Base-by-base conservation (phyloP, 139 green algal species). In the Chloropicon primus region DNA sequence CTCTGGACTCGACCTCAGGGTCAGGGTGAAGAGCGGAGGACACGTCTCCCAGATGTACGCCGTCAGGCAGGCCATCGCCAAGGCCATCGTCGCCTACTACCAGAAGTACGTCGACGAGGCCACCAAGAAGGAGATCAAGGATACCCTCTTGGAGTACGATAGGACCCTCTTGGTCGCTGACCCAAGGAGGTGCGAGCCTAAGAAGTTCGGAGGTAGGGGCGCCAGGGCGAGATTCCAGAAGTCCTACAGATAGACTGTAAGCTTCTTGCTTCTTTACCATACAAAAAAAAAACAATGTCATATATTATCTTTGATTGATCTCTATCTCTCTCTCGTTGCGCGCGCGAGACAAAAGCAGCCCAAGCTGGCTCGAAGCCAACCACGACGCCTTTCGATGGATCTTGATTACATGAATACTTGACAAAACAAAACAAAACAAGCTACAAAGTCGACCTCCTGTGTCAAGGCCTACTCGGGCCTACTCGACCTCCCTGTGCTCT, bases 101-200 rank as follows among this genome's bases (percentile, higher is more conserved):
- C 94, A 98, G 89, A 99, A 99, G 88, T 98, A 76, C 79, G 93
- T 99, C 27, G 95, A 99, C 77, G 95, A 99, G 92, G 87, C 94
- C 87, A 91, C 88, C 85, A 98, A 98, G 90, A 90, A 92, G 82
- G 88, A 97, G 84, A 94, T 99, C 87, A 99, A 99, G 91, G 92
- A 97, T 54, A 85, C 91, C 2, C 89, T 99, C 80, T 79, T 98
- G 80, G 78, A 85, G 71, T 98, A 97, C 82, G 96, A 99, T 91
- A 85, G 96, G 54, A 98, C 94, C 3, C 88, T 99, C 76, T 87
- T 99, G 81, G 96, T 99, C 26, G 96, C 96, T 22, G 96, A 99
- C 88, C 93, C 93, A 28, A 88, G 96, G 78, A 91, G 93, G 81
- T 96, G 88, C 85, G 95, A 99, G 91, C 93, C 95, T 81, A 99